Conservation (phyloP, 768 basidiomycete species). For the Russula brevipes region DNA sequence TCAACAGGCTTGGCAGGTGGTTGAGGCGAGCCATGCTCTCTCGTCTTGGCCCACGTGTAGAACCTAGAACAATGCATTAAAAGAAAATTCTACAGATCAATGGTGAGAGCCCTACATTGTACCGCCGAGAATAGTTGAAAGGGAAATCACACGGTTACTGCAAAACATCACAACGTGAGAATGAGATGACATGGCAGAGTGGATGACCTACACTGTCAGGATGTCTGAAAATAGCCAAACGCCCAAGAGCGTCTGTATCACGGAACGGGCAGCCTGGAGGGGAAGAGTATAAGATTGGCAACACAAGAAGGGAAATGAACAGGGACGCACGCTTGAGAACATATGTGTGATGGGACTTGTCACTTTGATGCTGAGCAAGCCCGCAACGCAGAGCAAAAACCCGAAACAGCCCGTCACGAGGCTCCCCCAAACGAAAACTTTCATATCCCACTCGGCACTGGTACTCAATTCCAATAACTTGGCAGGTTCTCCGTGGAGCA, state of each 20-base stretch:
- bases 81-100: no score
- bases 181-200: background rate
- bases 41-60: slow-evolving; percentile 54
- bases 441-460: slow-evolving; percentile 44
- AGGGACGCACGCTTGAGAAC: slow-evolving; percentile 63
- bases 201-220: slow-evolving; percentile 55
- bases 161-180: background rate
- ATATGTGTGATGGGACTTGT: slow-evolving; percentile 83
- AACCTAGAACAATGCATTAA: slow-evolving; percentile 34
- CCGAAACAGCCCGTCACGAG: slow-evolving; percentile 72
- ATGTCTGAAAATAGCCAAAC: slow-evolving; percentile 73
- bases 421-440: slow-evolving; percentile 58
- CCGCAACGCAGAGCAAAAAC: slow-evolving; percentile 75
- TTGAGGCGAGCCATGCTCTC: slow-evolving; percentile 29
- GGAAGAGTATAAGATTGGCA: background rate
- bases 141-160: slow-evolving; percentile 23
- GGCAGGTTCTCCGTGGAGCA: slow-evolving; percentile 50
- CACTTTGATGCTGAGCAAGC: slow-evolving; percentile 73
- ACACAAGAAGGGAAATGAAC: background rate
- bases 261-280: slow-evolving; percentile 67
- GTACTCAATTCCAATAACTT: slow-evolving; percentile 39
- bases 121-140: slow-evolving; percentile 61
- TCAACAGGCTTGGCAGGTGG: slow-evolving; percentile 35
- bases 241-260: slow-evolving; percentile 76
- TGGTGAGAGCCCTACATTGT: slow-evolving; percentile 48